Evolutionary conservation across 257 asterid species (phyloP), one percentile per base, ranked within the genome.

Genomic region (Osmanthus fragrans): DNA sequence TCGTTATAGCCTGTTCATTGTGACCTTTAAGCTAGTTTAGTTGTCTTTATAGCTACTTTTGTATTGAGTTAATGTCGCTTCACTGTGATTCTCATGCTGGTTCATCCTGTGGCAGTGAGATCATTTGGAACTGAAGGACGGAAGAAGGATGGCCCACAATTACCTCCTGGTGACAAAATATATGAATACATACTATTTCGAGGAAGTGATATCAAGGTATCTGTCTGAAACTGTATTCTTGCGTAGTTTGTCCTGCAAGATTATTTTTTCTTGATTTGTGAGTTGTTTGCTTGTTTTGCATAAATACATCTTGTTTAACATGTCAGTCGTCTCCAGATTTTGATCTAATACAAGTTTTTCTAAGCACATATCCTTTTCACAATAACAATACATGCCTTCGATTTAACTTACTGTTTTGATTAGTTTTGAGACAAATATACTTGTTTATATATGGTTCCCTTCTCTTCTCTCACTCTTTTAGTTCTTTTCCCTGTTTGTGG

Each of bases 91-190:
- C 33, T 19, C 36, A n/a, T 77, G 36, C 30, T 58, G 9, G 5
- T 49, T 27, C 78, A 66, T 71, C 25, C 81, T 16, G 19, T 83
- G 77, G 74, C 93, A 95, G 98, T 95, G 84, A 86, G 98, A 81
- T 93, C 99, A 79, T 95, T 90, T 76, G 99, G 99, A 64, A 95
- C 99, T 1, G 99, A 95, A 89, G 98, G 97, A 60, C 90, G 99
- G 42, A 93, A 91, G 80, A 91, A 88, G 79, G 98, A 95, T 70
- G 99, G 99, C 11, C 92, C 96, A 18, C 98, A 93, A 78, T 92
- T 95, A 51, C 98, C 91, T 75, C 96, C 98, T 1, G 84, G 97
- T 45, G 99, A 93, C 81, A 95, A 89, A 82, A 80, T 90, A 73
- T 95, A 93, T 83, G 99, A 95, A 45, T 95, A 90, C 86, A 95